Evolutionary conservation across 805 yeast genomes (phyloP).

Genomic region (Cyberlindnera samutprakarnensis): DNA sequence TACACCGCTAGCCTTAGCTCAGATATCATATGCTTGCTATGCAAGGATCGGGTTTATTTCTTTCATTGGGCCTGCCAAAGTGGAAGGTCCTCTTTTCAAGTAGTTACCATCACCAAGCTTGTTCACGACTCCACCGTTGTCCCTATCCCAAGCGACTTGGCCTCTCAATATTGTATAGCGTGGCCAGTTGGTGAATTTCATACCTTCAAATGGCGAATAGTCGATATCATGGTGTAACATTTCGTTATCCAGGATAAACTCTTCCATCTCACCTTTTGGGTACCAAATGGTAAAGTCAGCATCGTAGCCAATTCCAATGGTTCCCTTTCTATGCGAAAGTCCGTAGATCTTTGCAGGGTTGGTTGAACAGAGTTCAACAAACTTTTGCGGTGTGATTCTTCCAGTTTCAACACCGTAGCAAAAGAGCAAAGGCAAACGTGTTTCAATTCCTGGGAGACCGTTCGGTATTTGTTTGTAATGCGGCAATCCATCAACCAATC

Average conservation of each 20-base stretch:
- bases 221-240: conserved; percentile 32
- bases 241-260: conserved; percentile 22
- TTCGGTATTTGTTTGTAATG: conserved; percentile 39
- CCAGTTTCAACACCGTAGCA: conserved; percentile 38
- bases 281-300: conserved; percentile 45
- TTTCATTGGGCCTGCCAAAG: conserved; percentile 18
- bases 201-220: conserved; percentile 33
- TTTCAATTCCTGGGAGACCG: conserved; percentile 43
- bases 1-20: too few species aligned
- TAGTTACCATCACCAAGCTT: conserved; percentile 19
- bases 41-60: conserved; percentile 17
- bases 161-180: conserved; percentile 35
- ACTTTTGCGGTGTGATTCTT: conserved; percentile 32
- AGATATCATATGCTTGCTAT: too few species aligned
- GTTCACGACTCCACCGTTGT: conserved; percentile 16
- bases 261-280: conserved; percentile 27
- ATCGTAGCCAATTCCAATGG: conserved; percentile 39
- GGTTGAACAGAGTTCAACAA: conserved; percentile 37
- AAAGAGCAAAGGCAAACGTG: conserved; percentile 37
- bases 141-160: conserved; percentile 24
- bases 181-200: conserved; percentile 39
- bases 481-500: conserved; percentile 31
- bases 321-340: conserved; percentile 32
- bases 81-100: conserved; percentile 21
- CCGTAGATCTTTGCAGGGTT: conserved; percentile 43